Conservation (phyloP, 441 rosid genomes). For the Melastoma candidum region DNA sequence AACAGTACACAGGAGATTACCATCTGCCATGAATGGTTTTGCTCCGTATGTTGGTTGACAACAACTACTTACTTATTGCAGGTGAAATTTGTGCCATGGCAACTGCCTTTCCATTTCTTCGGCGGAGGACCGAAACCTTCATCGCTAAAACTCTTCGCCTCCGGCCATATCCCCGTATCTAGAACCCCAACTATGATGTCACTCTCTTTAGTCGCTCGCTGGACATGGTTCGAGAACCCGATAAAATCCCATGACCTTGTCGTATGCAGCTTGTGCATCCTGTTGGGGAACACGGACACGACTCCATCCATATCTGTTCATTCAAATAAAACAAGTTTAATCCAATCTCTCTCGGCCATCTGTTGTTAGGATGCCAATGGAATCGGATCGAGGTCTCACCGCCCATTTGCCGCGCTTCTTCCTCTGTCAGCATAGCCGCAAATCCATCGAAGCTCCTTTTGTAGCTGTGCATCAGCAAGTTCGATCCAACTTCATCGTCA, state of each 20-base stretch:
- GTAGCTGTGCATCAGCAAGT: conserved; percentile 28
- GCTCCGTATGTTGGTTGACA: too few species aligned
- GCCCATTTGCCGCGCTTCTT: conserved; percentile 16
- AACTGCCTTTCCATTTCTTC: conserved; percentile 49
- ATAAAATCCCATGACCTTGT: conserved; percentile 23
- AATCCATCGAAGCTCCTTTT: conserved; percentile 38
- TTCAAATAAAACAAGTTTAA: conserved; percentile 19
- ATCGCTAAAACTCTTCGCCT: conserved; percentile 9
- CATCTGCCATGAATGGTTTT: too few species aligned
- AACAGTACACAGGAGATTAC: too few species aligned
- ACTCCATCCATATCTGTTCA: conserved; percentile 23
- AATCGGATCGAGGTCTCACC: too few species aligned
- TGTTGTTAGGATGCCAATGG: too few species aligned
- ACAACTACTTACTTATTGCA: conserved; percentile 42
- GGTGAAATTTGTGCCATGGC: conserved; percentile 37
- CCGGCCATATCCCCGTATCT: conserved; percentile 43
- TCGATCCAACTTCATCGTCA: too few species aligned
- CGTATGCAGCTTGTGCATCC: conserved; percentile 22
- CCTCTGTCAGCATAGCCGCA: conserved; percentile 26
- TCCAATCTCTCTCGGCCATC: neutral
- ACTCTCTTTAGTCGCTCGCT: conserved; percentile 18
- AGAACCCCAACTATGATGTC: conserved; percentile 37
- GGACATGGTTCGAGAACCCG: conserved; percentile 15
- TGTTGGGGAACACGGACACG: conserved; percentile 23
- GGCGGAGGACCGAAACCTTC: conserved; percentile 46